phyloP scores from a whole-genome alignment of 306 rosid genomes.

The Ormosia emarginata region DNA sequence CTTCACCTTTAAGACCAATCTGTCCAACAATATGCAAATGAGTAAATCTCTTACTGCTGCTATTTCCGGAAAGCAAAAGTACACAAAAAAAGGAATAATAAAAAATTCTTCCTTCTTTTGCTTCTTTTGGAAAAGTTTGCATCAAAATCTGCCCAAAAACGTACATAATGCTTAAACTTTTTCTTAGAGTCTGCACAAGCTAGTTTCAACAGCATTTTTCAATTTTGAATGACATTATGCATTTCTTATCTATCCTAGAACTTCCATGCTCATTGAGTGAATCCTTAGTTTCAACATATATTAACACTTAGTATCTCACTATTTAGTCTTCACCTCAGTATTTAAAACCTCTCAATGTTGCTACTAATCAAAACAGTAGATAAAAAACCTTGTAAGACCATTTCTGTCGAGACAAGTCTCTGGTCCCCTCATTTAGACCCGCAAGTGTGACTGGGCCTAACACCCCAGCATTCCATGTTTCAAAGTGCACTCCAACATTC shows the following conservation, averaged over 20 bases:
- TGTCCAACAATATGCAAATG: slow-evolving; percentile 36
- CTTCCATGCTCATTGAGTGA: neutral
- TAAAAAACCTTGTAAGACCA: slow-evolving; percentile 91
- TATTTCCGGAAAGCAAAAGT: neutral
- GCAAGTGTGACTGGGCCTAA: slow-evolving; percentile 81
- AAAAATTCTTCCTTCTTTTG: neutral
- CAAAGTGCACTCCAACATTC: slow-evolving; percentile 83
- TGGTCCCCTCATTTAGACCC: slow-evolving; percentile 81
- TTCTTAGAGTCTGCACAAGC: neutral
- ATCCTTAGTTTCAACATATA: neutral
- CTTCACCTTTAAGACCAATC: slow-evolving; percentile 88
- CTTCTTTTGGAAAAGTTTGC: neutral
- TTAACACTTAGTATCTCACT: neutral
- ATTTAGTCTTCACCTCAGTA: neutral
- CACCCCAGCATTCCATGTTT: slow-evolving; percentile 91
- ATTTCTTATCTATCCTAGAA: neutral
- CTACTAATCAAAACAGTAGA: neutral
- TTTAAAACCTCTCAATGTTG: neutral
- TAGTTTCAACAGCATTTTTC: neutral
- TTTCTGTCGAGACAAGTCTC: slow-evolving; percentile 77
- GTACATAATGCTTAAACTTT: neutral
- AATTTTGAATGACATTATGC: neutral
- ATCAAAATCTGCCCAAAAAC: neutral
- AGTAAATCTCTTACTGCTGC: neutral
- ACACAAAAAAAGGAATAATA: neutral